phyloP scores from a whole-genome alignment of 495 filamentous ascomycete species.

The Cairneyella variabilis region DNA sequence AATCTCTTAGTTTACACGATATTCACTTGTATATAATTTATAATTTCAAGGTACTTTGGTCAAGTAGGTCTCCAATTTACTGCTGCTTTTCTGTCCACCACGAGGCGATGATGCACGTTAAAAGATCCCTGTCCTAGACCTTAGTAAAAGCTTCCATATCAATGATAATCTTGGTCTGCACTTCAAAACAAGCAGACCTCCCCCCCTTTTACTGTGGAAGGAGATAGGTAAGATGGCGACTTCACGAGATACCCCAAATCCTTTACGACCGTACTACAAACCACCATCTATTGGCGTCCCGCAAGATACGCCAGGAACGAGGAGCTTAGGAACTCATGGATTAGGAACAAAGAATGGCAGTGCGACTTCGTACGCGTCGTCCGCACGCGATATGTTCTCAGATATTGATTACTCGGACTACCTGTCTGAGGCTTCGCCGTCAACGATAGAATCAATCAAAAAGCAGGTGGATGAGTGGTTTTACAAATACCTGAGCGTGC shows the following conservation, averaged over 20 bases:
- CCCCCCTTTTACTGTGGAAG: constrained; percentile 2
- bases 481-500: constrained; percentile 78
- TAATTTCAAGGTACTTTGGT: no score
- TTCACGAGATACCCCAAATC: constrained; percentile 66
- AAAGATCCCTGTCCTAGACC: constrained; percentile 16
- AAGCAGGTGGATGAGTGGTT: constrained; percentile 72
- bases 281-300: constrained; percentile 71
- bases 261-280: constrained; percentile 90
- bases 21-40: no score
- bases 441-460: constrained; percentile 65
- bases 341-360: constrained; percentile 39
- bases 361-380: constrained; percentile 58
- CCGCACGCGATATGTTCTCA: constrained; percentile 77
- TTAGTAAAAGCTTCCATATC: background rate
- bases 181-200: background rate
- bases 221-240: constrained; percentile 35
- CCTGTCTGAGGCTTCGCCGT: constrained; percentile 70
- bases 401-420: constrained; percentile 90
- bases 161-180: constrained; percentile 12
- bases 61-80: no score
- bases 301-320: constrained; percentile 39
- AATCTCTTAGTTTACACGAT: no score
- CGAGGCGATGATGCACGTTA: constrained; percentile 8
- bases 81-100: no score
- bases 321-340: constrained; percentile 31